These are phyloP conservation scores for Pleurotus eryngii DNA, from an alignment of 768 basidiomycete species.

Conservation along the genomic window DNA sequence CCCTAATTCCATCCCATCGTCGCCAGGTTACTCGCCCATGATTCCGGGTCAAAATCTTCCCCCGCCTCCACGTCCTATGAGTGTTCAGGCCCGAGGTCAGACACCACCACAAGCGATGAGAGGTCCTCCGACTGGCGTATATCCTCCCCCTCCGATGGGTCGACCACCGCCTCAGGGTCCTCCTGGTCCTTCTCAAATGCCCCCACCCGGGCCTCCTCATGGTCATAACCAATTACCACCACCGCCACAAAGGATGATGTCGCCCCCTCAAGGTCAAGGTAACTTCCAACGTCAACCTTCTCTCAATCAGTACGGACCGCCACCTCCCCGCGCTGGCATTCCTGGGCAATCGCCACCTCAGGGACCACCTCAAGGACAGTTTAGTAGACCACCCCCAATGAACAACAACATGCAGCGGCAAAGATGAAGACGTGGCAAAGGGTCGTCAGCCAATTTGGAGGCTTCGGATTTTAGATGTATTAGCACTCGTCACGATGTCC, in stretches of 20 bases:
- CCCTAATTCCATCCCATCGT: slow-evolving; percentile 56
- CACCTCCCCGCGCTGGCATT: slow-evolving; percentile 36
- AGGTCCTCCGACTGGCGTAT: slow-evolving; percentile 18
- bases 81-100: slow-evolving; percentile 41
- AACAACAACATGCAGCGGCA: too few species aligned
- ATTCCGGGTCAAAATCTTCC: slow-evolving; percentile 48
- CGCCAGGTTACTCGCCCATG: slow-evolving; percentile 39
- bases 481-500: too few species aligned
- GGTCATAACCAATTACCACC: slow-evolving; percentile 8
- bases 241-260: slow-evolving; percentile 44
- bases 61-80: slow-evolving; percentile 64
- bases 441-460: too few species aligned
- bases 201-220: too few species aligned
- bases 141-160: slow-evolving; percentile 13
- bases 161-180: slow-evolving; percentile 25
- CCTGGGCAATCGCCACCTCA: slow-evolving; percentile 43
- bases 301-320: slow-evolving; percentile 48
- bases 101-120: slow-evolving; percentile 35
- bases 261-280: slow-evolving; percentile 29
- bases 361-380: slow-evolving; percentile 23
- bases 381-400: too few species aligned
- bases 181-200: slow-evolving; percentile 9
- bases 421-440: too few species aligned
- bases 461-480: too few species aligned
- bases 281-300: slow-evolving; percentile 40